Conservation (phyloP, 768 basidiomycete species). For the Cubamyces lactineus region DNA sequence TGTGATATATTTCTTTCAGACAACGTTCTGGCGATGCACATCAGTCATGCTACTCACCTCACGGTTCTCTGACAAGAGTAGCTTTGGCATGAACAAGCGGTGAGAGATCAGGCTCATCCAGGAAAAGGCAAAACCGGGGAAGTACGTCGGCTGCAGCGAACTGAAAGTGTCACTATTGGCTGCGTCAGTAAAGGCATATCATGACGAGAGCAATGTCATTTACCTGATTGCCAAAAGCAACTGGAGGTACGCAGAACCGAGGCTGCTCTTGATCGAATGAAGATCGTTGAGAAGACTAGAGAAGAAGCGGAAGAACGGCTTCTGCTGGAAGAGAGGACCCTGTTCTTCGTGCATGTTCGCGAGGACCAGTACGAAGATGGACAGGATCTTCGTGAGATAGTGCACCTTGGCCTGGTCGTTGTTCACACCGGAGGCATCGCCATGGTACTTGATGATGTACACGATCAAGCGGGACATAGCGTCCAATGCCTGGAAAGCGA, state of each 20-base stretch:
- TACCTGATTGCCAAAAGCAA: conserved; percentile 88
- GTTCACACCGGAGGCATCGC: conserved; percentile 90
- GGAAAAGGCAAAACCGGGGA: conserved; percentile 97
- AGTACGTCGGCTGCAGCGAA: conserved; percentile 93
- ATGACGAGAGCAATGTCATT: background rate
- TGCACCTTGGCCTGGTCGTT: conserved; percentile 96
- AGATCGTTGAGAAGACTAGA: conserved; percentile 94
- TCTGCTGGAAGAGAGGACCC: conserved; percentile 88
- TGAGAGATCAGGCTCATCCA: conserved; percentile 98
- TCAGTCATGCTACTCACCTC: conserved; percentile 55
- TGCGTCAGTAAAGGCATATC: background rate
- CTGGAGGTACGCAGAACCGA: conserved; percentile 90
- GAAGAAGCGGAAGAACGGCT: conserved; percentile 98
- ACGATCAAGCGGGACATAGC: conserved; percentile 94
- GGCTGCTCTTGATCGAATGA: conserved; percentile 78
- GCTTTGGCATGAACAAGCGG: conserved; percentile 95
- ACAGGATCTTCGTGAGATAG: conserved; percentile 95
- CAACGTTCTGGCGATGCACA: background rate
- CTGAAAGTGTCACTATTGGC: conserved; percentile 84
- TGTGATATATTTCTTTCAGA: conserved; percentile 32
- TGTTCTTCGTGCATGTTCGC: conserved; percentile 96
- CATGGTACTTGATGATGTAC: conserved; percentile 99
- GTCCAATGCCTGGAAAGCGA: conserved; percentile 91
- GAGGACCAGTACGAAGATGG: conserved; percentile 94
- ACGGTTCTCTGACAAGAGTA: conserved; percentile 83